A percentile compares a stretch with the other conserved stretches of the same genome.
phyloP scores from a whole-genome alignment of 1,284 basidiomycete species.

The Melampsora abietis-canadensis region DNA sequence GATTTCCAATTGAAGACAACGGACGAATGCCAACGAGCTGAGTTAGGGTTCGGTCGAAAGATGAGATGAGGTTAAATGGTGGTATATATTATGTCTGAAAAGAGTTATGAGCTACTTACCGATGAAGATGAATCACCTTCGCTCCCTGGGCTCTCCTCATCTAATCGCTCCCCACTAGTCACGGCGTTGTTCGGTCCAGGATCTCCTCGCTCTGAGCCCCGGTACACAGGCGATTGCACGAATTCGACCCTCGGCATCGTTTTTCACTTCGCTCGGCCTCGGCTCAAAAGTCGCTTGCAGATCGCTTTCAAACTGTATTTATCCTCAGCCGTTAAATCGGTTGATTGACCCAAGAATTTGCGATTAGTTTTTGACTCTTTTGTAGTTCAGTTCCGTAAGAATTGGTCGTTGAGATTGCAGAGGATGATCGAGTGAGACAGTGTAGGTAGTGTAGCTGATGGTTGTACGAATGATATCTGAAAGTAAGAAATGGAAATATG shows the following conservation, averaged over 20 bases:
- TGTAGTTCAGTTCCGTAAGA: no score
- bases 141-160: conserved; percentile 3
- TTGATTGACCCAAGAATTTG: no score
- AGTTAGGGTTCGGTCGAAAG: neutral
- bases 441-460: neutral
- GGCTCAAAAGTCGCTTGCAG: no score
- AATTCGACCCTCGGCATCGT: conserved; percentile 4
- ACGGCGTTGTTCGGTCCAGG: no score
- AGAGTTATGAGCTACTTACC: neutral
- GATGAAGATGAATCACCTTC: neutral
- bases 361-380: no score
- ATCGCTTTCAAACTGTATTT: no score
- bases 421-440: neutral
- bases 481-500: no score
- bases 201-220: neutral
- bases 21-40: no score
- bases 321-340: no score
- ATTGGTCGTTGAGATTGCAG: no score
- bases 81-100: neutral
- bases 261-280: neutral
- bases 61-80: neutral
- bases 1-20: neutral
- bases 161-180: neutral
- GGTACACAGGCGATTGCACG: neutral
- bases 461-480: neutral